Percentiles rank a stretch among this genome's conserved stretches.
Conservation (phyloP, 495 filamentous ascomycete genomes). For the Durotheca rogersii region DNA sequence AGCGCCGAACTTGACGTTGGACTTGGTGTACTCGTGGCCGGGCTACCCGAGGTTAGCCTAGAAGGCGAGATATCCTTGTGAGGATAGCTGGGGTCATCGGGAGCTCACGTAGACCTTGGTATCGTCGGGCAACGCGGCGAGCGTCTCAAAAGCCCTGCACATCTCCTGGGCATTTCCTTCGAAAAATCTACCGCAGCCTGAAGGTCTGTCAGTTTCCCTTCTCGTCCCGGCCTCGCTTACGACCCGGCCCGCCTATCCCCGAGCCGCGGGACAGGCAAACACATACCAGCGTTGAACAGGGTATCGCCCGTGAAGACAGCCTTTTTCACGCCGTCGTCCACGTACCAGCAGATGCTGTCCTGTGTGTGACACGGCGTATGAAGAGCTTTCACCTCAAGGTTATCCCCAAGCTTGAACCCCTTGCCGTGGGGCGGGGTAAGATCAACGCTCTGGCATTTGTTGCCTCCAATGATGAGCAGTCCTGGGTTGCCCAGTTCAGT, state of each 20-base stretch:
- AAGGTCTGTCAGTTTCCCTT: conserved; percentile 4
- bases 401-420: conserved; percentile 80
- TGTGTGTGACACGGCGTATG: conserved; percentile 98
- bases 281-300: conserved; percentile 83
- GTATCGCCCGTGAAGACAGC: conserved; percentile 97
- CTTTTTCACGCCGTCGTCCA: conserved; percentile 77
- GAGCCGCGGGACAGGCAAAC: neutral
- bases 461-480: conserved; percentile 81
- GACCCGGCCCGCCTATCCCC: neutral
- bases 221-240: neutral
- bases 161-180: conserved; percentile 89
- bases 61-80: neutral
- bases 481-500: conserved; percentile 56
- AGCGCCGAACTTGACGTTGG: conserved; percentile 83
- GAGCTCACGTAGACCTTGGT: conserved; percentile 83
- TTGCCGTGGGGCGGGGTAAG: conserved; percentile 71
- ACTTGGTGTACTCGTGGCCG: conserved; percentile 96
- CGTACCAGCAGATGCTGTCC: conserved; percentile 88
- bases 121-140: conserved; percentile 81
- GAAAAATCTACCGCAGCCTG: conserved; percentile 96
- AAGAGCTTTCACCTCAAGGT: conserved; percentile 82
- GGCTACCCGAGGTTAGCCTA: conserved; percentile 53
- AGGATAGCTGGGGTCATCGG: neutral
- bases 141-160: conserved; percentile 86
- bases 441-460: conserved; percentile 78